A percentile compares a stretch with the other conserved stretches of the same genome.
These are phyloP conservation scores for Trametes cingulata DNA, from an alignment of 768 basidiomycete species.

Conservation along the genomic window DNA sequence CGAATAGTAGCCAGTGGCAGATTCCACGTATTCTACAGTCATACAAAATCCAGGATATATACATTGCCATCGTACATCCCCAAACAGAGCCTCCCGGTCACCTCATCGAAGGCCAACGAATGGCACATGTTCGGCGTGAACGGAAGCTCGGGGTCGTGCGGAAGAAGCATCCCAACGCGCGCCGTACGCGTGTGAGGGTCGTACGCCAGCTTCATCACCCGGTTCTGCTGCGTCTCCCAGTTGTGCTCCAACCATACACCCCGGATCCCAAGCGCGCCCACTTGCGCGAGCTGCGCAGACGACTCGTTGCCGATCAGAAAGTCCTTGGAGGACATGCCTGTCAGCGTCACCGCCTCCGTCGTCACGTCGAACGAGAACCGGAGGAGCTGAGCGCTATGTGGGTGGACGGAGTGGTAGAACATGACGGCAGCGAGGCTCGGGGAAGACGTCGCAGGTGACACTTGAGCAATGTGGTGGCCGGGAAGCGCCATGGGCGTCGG, in stretches of 20 bases:
- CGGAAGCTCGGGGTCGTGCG: conserved; percentile 49
- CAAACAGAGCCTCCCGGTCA: conserved; percentile 50
- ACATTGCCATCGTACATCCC: conserved; percentile 55
- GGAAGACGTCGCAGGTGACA: conserved; percentile 19
- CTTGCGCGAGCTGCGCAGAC: conserved; percentile 29
- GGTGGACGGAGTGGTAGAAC: conserved; percentile 21
- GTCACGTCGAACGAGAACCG: conserved; percentile 18
- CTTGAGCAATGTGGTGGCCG: conserved; percentile 23
- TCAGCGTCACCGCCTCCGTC: neutral
- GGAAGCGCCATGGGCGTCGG: conserved; percentile 23
- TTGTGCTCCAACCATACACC: conserved; percentile 56
- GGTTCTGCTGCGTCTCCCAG: conserved; percentile 49
- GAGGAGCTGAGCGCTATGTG: conserved; percentile 20
- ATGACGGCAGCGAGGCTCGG: conserved; percentile 24
- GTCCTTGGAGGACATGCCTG: conserved; percentile 10
- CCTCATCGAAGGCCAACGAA: conserved; percentile 57
- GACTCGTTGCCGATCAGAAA: conserved; percentile 26
- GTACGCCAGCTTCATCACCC: conserved; percentile 48
- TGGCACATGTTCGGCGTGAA: conserved; percentile 49
- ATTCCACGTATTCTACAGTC: neutral
- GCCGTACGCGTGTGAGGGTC: conserved; percentile 23
- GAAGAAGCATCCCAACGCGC: conserved; percentile 42
- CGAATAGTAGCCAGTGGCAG: neutral
- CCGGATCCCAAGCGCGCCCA: conserved; percentile 43
- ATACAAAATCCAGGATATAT: conserved; percentile 45